Evolutionary conservation across 2,329 filamentous ascomycete genomes (phyloP).

Genomic region (Grosmannia clavigera): DNA sequence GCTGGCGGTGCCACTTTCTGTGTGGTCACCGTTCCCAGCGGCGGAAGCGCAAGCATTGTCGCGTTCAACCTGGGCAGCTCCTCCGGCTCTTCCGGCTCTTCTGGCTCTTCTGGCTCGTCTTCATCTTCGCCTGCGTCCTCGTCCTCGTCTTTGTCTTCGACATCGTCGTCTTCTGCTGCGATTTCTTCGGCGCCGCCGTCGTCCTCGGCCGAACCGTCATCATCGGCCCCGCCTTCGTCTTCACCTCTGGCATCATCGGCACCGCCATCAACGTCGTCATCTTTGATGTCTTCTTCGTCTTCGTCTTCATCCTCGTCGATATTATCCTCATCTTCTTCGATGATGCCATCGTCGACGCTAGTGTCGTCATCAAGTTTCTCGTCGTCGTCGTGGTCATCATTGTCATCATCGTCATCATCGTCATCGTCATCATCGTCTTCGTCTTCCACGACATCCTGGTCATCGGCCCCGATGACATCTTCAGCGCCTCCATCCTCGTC

Average conservation of each 20-base stretch:
- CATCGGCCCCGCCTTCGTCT: conserved; percentile 19
- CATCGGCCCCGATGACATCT: conserved; percentile 10
- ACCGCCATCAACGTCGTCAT: conserved; percentile 8
- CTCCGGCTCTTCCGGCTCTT: conserved; percentile 16
- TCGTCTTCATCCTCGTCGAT: conserved; percentile 11
- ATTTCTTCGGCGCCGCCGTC: conserved; percentile 16
- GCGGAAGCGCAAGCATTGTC: conserved; percentile 54
- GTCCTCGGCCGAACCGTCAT: conserved; percentile 5
- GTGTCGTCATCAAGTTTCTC: conserved; percentile 4
- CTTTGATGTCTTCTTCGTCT: conserved; percentile 13
- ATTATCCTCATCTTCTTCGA: conserved; percentile 16
- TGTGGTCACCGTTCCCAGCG: conserved; percentile 61
- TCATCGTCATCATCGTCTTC: conserved; percentile 14
- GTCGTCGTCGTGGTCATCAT: conserved; percentile 15
- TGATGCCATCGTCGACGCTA: conserved; percentile 1
- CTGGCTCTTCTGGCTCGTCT: neutral
- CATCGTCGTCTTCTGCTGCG: conserved; percentile 10
- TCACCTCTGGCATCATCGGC: conserved; percentile 6
- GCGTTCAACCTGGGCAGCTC: conserved; percentile 37
- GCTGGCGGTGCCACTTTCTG: conserved; percentile 62
- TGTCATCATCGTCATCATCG: conserved; percentile 14
- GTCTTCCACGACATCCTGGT: conserved; percentile 16
- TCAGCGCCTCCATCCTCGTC: conserved; percentile 3
- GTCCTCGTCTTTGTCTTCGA: conserved; percentile 7
- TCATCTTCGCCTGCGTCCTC: neutral